These are phyloP conservation scores for Penicillium sp. DNA, from an alignment of 2,329 filamentous ascomycete genomes.

Conservation along the genomic window DNA sequence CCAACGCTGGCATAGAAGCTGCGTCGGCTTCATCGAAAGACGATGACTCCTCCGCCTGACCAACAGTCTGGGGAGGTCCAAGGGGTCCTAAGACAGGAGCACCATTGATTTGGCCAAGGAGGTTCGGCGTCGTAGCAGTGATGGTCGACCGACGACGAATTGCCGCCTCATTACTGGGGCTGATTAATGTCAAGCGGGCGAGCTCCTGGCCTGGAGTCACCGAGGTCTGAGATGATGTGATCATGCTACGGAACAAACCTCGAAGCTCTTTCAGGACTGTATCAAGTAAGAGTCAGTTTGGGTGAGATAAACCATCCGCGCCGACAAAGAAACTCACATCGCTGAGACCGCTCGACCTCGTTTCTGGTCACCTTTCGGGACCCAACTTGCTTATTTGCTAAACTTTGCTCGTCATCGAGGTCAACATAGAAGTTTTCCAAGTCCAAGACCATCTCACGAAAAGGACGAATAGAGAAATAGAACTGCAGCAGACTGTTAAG, in stretches of 20 bases:
- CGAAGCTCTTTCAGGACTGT: constrained; percentile 71
- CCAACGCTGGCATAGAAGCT: constrained; percentile 24
- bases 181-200: constrained; percentile 72
- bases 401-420: constrained; percentile 55
- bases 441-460: constrained; percentile 75
- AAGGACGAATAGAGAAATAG: constrained; percentile 79
- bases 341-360: constrained; percentile 60
- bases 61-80: constrained; percentile 36
- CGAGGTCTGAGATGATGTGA: constrained; percentile 57
- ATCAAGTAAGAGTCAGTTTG: constrained; percentile 18
- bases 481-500: constrained; percentile 95
- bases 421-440: constrained; percentile 69
- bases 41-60: constrained; percentile 12
- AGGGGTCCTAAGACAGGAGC: constrained; percentile 46
- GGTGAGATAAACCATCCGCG: not conserved
- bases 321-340: constrained; percentile 59
- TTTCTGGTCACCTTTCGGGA: constrained; percentile 61
- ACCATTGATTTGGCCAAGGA: constrained; percentile 45
- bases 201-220: constrained; percentile 72
- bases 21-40: constrained; percentile 17
- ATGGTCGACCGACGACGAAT: constrained; percentile 49
- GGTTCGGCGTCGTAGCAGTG: constrained; percentile 27
- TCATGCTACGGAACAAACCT: constrained; percentile 66
- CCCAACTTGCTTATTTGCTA: constrained; percentile 70
- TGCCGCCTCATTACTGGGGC: constrained; percentile 52